A percentile compares a stretch with the other conserved stretches of the same genome.
Evolutionary conservation across 2,329 filamentous ascomycete genomes (phyloP).

Genomic region (Fusarium odoratissimum): DNA sequence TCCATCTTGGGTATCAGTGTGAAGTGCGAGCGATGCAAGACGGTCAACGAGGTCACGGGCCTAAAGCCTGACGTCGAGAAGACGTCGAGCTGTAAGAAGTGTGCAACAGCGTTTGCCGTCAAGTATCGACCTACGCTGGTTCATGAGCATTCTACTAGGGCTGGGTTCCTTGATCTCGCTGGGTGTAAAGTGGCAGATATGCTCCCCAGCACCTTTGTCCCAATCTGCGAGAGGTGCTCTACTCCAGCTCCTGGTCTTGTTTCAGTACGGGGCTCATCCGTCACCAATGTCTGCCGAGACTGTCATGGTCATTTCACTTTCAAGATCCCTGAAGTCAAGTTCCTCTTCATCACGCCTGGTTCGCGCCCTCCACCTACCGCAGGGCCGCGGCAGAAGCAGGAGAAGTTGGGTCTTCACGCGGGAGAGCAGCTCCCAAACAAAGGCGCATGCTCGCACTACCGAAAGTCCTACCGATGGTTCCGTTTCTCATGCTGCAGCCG

Average conservation of each 20-base stretch:
- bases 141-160: slow-evolving; percentile 77
- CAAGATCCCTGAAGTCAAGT: slow-evolving; percentile 81
- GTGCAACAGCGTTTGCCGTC: slow-evolving; percentile 62
- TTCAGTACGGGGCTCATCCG: slow-evolving; percentile 78
- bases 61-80: slow-evolving; percentile 68
- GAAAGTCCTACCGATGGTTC: slow-evolving; percentile 71
- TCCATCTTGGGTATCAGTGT: slow-evolving; percentile 74
- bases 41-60: slow-evolving; percentile 74
- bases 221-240: slow-evolving; percentile 82
- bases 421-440: slow-evolving; percentile 66
- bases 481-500: slow-evolving; percentile 71
- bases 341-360: slow-evolving; percentile 74
- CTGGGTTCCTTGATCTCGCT: slow-evolving; percentile 81
- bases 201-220: slow-evolving; percentile 82
- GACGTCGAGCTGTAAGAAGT: slow-evolving; percentile 68
- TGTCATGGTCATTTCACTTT: slow-evolving; percentile 86
- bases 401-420: slow-evolving; percentile 67
- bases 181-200: slow-evolving; percentile 81
- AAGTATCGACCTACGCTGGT: slow-evolving; percentile 76
- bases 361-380: slow-evolving; percentile 54
- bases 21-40: slow-evolving; percentile 85
- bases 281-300: slow-evolving; percentile 79
- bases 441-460: slow-evolving; percentile 69
- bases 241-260: slow-evolving; percentile 75
- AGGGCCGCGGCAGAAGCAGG: slow-evolving; percentile 59